Evolutionary conservation across 2,329 filamentous ascomycete species (phyloP).

Genomic region (Fusarium nematophilum): DNA sequence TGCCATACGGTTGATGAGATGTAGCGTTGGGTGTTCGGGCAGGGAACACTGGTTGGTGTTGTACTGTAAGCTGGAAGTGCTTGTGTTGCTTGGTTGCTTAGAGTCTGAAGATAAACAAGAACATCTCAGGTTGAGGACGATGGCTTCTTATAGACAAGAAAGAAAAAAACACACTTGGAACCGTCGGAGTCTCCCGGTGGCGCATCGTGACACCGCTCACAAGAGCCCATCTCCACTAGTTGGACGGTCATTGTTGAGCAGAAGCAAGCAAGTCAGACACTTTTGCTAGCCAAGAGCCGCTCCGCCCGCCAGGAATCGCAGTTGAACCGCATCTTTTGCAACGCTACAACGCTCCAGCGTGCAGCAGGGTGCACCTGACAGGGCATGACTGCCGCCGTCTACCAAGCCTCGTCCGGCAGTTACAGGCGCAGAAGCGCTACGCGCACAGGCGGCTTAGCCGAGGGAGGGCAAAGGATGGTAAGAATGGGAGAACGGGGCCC

Average conservation of each 20-base stretch:
- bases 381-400: not conserved
- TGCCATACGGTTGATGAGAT: constrained; percentile 42
- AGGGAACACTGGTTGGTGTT: not conserved
- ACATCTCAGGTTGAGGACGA: constrained; percentile 21
- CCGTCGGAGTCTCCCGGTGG: constrained; percentile 27
- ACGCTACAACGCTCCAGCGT: not conserved
- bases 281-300: constrained; percentile 4
- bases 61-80: not conserved
- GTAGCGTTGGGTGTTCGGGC: not conserved
- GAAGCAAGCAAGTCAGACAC: constrained; percentile 15
- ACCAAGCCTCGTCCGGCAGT: constrained; percentile 22
- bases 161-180: not conserved
- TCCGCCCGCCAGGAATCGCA: constrained; percentile 18
- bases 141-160: constrained; percentile 42
- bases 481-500: not conserved
- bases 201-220: constrained; percentile 32
- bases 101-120: not conserved
- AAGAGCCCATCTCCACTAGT: constrained; percentile 22
- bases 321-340: constrained; percentile 21
- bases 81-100: constrained; percentile 10
- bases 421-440: not conserved
- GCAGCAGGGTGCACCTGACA: no score
- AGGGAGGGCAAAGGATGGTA: constrained; percentile 27
- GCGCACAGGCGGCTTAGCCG: constrained; percentile 15
- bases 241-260: constrained; percentile 1